phyloP scores from a whole-genome alignment of 495 filamentous ascomycete species.

The Apiosordaria backusii region DNA sequence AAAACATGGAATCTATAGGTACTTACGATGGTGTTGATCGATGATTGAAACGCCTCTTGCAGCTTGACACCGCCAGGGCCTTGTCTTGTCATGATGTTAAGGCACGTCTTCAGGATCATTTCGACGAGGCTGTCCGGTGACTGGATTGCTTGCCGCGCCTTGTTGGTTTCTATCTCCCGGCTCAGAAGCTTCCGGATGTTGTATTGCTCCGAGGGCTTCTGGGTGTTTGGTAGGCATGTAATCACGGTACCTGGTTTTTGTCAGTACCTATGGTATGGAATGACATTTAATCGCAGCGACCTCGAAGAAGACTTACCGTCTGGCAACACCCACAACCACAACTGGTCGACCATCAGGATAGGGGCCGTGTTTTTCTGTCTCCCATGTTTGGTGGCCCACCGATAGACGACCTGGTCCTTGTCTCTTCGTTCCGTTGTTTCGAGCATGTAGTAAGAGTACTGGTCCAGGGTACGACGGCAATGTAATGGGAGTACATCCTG shows the following conservation, averaged over 20 bases:
- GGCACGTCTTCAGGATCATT: slow-evolving; percentile 14
- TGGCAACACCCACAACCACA: slow-evolving; percentile 23
- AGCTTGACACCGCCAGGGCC: slow-evolving; percentile 15
- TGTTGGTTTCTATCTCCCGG: background rate
- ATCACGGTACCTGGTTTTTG: slow-evolving; percentile 15
- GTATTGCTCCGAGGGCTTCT: slow-evolving; percentile 8
- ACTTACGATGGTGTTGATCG: slow-evolving; percentile 17
- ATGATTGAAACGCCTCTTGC: slow-evolving; percentile 18
- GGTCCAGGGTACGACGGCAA: slow-evolving; percentile 22
- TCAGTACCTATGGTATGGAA: no score
- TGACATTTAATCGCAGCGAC: background rate
- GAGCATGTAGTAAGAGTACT: slow-evolving; percentile 24
- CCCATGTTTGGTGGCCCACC: slow-evolving; percentile 16
- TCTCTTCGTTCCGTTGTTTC: slow-evolving; percentile 20
- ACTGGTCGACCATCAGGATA: slow-evolving; percentile 26
- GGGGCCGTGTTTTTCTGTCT: slow-evolving; percentile 15
- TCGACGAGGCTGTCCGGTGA: slow-evolving; percentile 12
- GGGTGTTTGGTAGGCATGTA: slow-evolving; percentile 22
- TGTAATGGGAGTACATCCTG: slow-evolving; percentile 4
- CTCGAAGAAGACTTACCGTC: background rate
- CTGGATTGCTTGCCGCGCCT: background rate
- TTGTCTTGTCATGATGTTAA: slow-evolving; percentile 14
- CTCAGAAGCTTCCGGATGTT: slow-evolving; percentile 15
- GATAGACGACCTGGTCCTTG: slow-evolving; percentile 21
- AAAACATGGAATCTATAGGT: no score